These are phyloP conservation scores for Sporothrix sp. DNA, from an alignment of 2,329 filamentous ascomycete species.

Conservation along the genomic window DNA sequence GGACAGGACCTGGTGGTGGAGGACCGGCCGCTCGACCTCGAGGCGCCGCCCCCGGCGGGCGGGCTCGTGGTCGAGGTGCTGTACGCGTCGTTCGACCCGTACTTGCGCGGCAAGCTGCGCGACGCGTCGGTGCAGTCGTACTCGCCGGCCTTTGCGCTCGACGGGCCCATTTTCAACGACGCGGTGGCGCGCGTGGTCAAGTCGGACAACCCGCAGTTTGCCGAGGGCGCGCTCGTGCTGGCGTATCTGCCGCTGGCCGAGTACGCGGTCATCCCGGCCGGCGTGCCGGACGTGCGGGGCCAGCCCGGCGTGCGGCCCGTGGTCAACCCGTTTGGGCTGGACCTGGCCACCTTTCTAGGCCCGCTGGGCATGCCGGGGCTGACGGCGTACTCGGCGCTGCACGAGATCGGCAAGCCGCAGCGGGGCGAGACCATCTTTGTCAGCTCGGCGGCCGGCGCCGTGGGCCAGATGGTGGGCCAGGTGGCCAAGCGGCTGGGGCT, in stretches of 20 bases:
- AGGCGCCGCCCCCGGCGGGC: slow-evolving; percentile 47
- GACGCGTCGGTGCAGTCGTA: slow-evolving; percentile 56
- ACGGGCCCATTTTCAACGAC: slow-evolving; percentile 54
- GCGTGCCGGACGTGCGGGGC: slow-evolving; percentile 28
- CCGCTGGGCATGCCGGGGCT: slow-evolving; percentile 45
- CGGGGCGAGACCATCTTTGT: slow-evolving; percentile 75
- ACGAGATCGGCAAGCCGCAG: slow-evolving; percentile 62
- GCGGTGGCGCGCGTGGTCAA: slow-evolving; percentile 61
- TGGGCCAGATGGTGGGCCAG: slow-evolving; percentile 76
- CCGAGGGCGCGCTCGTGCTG: slow-evolving; percentile 56
- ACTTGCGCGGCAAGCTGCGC: slow-evolving; percentile 74
- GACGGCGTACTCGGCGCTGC: slow-evolving; percentile 46
- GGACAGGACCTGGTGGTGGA: slow-evolving; percentile 64
- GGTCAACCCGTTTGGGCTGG: slow-evolving; percentile 58
- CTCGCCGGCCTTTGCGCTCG: slow-evolving; percentile 49
- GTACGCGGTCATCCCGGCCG: slow-evolving; percentile 47
- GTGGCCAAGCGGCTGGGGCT: slow-evolving; percentile 73
- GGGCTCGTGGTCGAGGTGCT: slow-evolving; percentile 61
- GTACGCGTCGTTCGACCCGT: slow-evolving; percentile 73
- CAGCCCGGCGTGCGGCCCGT: slow-evolving; percentile 42
- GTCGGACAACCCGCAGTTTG: slow-evolving; percentile 50
- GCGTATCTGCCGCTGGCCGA: slow-evolving; percentile 54
- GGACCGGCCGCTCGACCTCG: slow-evolving; percentile 54
- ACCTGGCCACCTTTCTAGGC: slow-evolving; percentile 60
- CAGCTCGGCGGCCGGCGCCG: slow-evolving; percentile 68